Base-by-base conservation (phyloP, 139 green algal species). In the Protoeuglena noctilucae region DNA sequence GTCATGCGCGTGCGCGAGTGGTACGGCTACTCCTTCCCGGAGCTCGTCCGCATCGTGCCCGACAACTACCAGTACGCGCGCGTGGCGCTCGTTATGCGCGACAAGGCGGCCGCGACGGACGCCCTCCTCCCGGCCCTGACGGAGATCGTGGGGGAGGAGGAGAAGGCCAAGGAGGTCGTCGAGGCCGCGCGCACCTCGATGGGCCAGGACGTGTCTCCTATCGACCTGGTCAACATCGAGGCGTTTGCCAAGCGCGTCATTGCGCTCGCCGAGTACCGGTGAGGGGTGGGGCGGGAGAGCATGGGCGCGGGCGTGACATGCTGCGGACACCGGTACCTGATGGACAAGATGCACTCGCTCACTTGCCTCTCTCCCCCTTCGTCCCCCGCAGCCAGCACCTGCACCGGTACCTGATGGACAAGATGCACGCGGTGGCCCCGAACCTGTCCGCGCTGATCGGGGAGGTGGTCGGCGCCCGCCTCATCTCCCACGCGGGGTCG, bases 11-110 rank as follows among this genome's bases (percentile, higher is more conserved):
- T 97, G 57, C 71, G 89, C 25, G 89, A 97, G 69, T 97, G 89
- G 89, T 98, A 97, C 77, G 81, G 68, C 3, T 98, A 91, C 91
- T 91, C 98, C 72, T 98, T 98, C 65, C 91, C 91, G 6, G 91
- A 98, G 81, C 79, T 98, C 40, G 80, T 93, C 28, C 91, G 88
- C 63, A 78, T 96, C 45, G 77, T 95, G 4, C 76, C 67, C 30
- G 91, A 98, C 79, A 97, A 96, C 79, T 93, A 94, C 72, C 74
- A 83, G 66, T 98, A 96, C 66, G 75, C 82, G n/a, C 69, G 76
- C 22, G 54, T 84, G 21, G 65, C 77, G 18, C 73, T 93, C 43
- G 51, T 85, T 3, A 67, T 95, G 40, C 92, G 93, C 72, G 84
- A 95, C 66, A 95, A 95, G 73, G 30, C 48, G 34, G 68, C 50